Conservation (phyloP, 345 rosid genomes). For the Brassica juncea region DNA sequence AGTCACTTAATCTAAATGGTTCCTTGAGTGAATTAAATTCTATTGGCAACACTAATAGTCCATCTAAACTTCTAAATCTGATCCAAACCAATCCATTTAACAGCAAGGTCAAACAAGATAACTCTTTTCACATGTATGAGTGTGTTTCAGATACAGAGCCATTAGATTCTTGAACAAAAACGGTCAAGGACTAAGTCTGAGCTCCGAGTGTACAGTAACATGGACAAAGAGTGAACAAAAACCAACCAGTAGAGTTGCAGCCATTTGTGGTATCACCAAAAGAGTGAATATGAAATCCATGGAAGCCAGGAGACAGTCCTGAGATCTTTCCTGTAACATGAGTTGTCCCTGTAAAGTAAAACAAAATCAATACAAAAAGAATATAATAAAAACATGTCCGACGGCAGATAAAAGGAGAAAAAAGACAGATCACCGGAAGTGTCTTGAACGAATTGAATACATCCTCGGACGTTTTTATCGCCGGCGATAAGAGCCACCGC, state of each 20-base stretch:
- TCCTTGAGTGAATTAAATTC: neutral
- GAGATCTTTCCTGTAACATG: conserved; percentile 70
- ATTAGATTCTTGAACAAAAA: neutral
- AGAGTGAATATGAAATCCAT: conserved; percentile 90
- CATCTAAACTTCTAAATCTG: conserved; percentile 1
- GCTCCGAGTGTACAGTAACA: neutral
- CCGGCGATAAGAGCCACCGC: conserved; percentile 90
- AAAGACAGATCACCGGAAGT: conserved; percentile 53
- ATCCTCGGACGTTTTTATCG: conserved; percentile 60
- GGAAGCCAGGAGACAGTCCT: conserved; percentile 81
- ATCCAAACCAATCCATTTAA: conserved; percentile 7
- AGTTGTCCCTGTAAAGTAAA: conserved; percentile 59
- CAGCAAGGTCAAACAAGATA: conserved; percentile 11
- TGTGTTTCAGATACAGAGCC: neutral
- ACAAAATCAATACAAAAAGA: neutral
- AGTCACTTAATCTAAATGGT: conserved; percentile 11
- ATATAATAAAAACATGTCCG: neutral
- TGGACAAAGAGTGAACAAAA: neutral
- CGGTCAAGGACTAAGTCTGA: neutral
- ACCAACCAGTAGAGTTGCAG: conserved; percentile 90
- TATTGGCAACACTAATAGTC: neutral
- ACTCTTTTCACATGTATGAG: neutral
- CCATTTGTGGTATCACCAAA: conserved; percentile 94
- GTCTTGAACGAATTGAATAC: conserved; percentile 60
- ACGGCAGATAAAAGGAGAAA: conserved; percentile 3